These are phyloP conservation scores for Imleria badia DNA, from an alignment of 768 basidiomycete genomes.

Conservation along the genomic window DNA sequence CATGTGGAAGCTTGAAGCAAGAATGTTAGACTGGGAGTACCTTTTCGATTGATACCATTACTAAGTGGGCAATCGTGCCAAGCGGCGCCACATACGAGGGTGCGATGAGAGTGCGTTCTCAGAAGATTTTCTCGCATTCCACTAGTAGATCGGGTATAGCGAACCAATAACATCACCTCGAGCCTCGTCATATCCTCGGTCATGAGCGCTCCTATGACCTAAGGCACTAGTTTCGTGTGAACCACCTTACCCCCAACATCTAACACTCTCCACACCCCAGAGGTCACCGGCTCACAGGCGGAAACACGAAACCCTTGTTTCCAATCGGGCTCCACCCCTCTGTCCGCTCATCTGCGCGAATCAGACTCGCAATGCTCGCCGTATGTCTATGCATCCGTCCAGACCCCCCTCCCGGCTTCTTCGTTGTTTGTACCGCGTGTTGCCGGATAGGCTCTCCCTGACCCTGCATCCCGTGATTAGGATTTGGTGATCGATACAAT, in stretches of 20 bases:
- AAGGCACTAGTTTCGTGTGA: background rate
- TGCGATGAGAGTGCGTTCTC: too few species aligned
- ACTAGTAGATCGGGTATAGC: constrained; percentile 12
- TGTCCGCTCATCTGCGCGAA: constrained; percentile 70
- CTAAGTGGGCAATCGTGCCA: too few species aligned
- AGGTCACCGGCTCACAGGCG: constrained; percentile 34
- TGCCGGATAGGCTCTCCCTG: background rate
- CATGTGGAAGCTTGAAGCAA: too few species aligned
- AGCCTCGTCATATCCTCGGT: background rate
- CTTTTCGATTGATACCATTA: too few species aligned
- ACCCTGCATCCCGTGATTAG: constrained; percentile 12
- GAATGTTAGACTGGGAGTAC: too few species aligned
- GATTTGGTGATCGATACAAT: constrained; percentile 65
- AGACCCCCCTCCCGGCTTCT: constrained; percentile 11
- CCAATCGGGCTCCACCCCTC: constrained; percentile 82
- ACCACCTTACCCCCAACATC: background rate
- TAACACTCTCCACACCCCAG: background rate
- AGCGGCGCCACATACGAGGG: too few species aligned
- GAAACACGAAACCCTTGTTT: constrained; percentile 51
- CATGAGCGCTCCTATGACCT: background rate
- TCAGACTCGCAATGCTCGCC: constrained; percentile 81
- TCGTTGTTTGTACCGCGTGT: constrained; percentile 9
- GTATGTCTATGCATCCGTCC: constrained; percentile 68
- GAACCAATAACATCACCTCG: background rate
- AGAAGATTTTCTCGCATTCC: too few species aligned